Conservation (phyloP, 768 basidiomycete species). For the Termitomyces sp. region DNA sequence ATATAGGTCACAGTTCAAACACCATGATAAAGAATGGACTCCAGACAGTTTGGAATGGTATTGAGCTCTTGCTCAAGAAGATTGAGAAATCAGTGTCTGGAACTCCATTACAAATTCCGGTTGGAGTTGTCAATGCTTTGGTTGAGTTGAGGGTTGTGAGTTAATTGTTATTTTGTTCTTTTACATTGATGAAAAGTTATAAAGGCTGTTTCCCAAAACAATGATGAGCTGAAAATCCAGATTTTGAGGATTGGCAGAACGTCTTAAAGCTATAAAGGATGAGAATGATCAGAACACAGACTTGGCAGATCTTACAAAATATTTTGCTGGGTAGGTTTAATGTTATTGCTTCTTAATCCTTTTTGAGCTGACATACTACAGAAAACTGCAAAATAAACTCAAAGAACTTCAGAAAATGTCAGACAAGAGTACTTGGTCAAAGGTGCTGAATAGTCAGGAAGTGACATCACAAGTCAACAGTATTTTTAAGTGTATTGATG, state of each 20-base stretch:
- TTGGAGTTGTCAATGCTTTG: not conserved
- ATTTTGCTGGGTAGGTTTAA: not conserved
- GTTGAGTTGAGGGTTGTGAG: not conserved
- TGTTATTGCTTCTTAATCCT: not conserved
- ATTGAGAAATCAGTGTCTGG: not conserved
- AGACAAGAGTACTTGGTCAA: not conserved
- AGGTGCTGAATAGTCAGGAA: conserved; percentile 8
- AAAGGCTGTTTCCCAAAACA: not conserved
- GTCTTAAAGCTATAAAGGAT: not conserved
- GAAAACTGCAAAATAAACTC: not conserved
- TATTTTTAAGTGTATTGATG: conserved; percentile 1
- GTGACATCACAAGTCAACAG: not conserved
- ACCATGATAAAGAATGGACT: not conserved
- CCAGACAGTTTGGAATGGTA: not conserved
- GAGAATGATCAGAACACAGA: not conserved
- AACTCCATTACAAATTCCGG: not conserved
- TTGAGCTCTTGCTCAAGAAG: conserved; percentile 1
- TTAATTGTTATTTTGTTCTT: not conserved
- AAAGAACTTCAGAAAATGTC: not conserved
- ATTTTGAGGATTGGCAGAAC: not conserved
- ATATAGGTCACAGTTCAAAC: not conserved
- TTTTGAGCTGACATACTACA: not conserved
- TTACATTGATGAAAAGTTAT: not conserved
- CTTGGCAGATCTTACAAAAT: not conserved
- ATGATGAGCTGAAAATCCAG: not conserved